Conservation (phyloP, 2,329 filamentous ascomycete species). For the Alternaria sp. region DNA sequence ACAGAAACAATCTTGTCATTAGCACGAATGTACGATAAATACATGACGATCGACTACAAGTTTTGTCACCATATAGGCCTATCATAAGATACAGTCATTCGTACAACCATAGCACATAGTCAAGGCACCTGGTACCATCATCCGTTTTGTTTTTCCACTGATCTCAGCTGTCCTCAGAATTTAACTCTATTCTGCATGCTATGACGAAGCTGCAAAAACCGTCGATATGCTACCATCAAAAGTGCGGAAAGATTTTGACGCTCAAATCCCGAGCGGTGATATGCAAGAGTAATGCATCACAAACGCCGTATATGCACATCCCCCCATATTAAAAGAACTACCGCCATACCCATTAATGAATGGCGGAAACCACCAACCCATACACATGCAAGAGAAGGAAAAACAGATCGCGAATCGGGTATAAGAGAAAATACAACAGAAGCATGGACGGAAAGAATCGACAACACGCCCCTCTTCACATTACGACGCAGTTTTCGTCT, state of each 20-base stretch:
- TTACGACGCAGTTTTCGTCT: slow-evolving; percentile 52
- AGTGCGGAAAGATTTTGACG: slow-evolving; percentile 20
- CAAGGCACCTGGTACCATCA: background rate
- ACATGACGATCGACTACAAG: background rate
- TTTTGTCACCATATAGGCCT: background rate
- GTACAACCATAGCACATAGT: background rate
- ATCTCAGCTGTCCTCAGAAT: slow-evolving; percentile 3
- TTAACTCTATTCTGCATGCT: slow-evolving; percentile 7
- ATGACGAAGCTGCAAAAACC: slow-evolving; percentile 15
- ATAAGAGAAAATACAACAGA: slow-evolving; percentile 1
- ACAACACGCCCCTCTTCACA: slow-evolving; percentile 33
- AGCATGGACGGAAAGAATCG: background rate
- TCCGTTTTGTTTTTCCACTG: background rate
- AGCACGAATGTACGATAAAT: background rate
- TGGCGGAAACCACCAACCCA: slow-evolving; percentile 1
- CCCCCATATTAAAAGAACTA: slow-evolving; percentile 26
- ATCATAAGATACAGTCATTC: background rate
- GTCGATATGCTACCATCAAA: slow-evolving; percentile 10
- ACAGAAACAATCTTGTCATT: background rate
- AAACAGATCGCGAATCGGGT: slow-evolving; percentile 8
- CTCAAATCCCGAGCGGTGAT: slow-evolving; percentile 24
- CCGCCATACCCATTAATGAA: slow-evolving; percentile 12
- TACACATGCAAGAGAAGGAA: background rate
- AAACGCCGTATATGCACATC: slow-evolving; percentile 28
- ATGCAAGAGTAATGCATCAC: slow-evolving; percentile 31